Evolutionary conservation across 1,139 yeast genomes (phyloP), one percentile per base, ranked within the genome.

Genomic region (Candida pseudoviswanathii): DNA sequence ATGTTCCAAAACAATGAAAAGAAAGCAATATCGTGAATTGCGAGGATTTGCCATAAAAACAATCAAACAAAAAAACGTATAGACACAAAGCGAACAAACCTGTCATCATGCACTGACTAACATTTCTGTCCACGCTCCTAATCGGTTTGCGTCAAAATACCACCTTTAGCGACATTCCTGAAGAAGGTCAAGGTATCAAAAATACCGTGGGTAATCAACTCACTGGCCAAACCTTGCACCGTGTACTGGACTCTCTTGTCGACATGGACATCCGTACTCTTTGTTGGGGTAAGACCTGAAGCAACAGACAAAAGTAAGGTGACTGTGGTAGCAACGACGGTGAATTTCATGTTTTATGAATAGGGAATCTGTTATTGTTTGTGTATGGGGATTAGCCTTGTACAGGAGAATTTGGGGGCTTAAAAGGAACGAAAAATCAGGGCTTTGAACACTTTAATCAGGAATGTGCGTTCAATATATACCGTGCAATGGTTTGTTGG

Each of bases 91-190:
- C 16, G 16, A 16, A 16, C 16, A 16, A 16, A 16, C 16, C 16
- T 16, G 16, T 16, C 16, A 16, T 16, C 16, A 16, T 16, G 16
- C 16, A 16, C 16, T 16, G 16, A 16, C 16, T 16, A 16, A 16
- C 16, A 16, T 16, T 16, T 16, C 16, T 16, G 16, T 16, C 16
- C 16, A 16, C 16, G 16, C 16, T 16, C 16, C 25, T 42, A 42
- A 42, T 33, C 45, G 25, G 40, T 42, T 42, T 33, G 39, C 16
- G 45, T 42, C 31, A 26, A 42, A 25, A 42, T 42, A 42, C 38
- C 45, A 33, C 39, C 45, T 3, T 25, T 10, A 3, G 21, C 10
- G 7, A 42, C 25, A 25, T 42, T 26, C 3, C n/a, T 10, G 37
- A 32, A 32, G 16, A 16, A 16, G 16, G 16, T 16, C n/a, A 32